These are phyloP conservation scores for Starmerella apis DNA, from an alignment of 805 yeast species.

Conservation along the genomic window DNA sequence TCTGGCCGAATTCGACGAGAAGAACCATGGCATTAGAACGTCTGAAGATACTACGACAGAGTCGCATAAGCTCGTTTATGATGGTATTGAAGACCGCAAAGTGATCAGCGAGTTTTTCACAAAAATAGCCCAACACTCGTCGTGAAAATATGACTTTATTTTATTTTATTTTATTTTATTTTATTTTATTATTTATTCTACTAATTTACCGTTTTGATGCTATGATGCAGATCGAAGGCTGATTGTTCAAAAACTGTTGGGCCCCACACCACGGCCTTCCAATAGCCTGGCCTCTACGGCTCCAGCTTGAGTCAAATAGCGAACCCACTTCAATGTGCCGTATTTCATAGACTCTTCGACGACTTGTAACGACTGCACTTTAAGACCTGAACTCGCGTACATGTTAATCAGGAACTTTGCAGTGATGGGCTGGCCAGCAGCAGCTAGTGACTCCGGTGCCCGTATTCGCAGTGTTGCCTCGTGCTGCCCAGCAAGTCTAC, in stretches of 20 bases:
- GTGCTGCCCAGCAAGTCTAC: conserved; percentile 55
- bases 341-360: conserved; percentile 46
- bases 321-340: conserved; percentile 76
- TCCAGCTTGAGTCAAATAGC: conserved; percentile 66
- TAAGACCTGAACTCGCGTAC: conserved; percentile 68
- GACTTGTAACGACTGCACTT: conserved; percentile 62
- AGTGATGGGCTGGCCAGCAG: conserved; percentile 43
- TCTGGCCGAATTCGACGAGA: conserved; percentile 1
- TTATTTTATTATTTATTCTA: background rate
- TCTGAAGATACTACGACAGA: background rate
- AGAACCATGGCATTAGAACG: background rate
- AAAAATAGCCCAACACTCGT: conserved; percentile 10
- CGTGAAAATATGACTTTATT: background rate
- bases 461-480: conserved; percentile 62
- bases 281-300: conserved; percentile 62
- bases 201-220: too few species aligned
- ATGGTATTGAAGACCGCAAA: conserved; percentile 12
- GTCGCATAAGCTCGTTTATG: conserved; percentile 1
- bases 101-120: conserved; percentile 19
- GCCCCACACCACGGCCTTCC: background rate
- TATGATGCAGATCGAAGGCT: too few species aligned
- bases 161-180: background rate
- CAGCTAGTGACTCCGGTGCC: background rate
- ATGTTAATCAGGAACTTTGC: conserved; percentile 58
- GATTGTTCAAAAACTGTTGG: too few species aligned